A percentile compares a stretch with the other conserved stretches of the same genome.
Conservation (phyloP, 768 basidiomycete species). For the Termitomyces sp. region DNA sequence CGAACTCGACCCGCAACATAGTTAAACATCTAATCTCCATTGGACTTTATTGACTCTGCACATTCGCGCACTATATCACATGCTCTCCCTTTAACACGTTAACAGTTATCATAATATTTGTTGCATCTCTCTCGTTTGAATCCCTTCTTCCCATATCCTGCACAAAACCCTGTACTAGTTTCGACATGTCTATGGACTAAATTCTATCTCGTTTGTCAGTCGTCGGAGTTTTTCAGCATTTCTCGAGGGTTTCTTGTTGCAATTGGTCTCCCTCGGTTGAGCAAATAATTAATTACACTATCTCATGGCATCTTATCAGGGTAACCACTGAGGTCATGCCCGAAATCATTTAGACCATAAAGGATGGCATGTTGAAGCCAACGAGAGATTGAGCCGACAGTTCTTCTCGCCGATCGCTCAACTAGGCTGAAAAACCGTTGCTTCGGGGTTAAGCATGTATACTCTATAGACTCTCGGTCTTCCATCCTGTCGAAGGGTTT, state of each 20-base stretch:
- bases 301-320: neutral
- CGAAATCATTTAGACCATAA: neutral
- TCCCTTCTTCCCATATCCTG: neutral
- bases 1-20: constrained; percentile 50
- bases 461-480: neutral
- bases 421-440: no score
- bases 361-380: neutral
- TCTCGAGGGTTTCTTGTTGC: neutral
- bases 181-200: constrained; percentile 13
- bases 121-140: constrained; percentile 5
- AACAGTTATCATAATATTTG: constrained; percentile 13
- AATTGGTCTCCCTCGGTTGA: neutral
- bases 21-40: constrained; percentile 25
- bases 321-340: neutral
- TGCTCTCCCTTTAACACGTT: constrained; percentile 12
- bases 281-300: neutral
- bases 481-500: no score
- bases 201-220: neutral
- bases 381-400: neutral
- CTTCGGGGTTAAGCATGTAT: neutral
- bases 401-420: neutral
- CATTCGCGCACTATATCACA: constrained; percentile 12
- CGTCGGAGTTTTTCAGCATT: neutral
- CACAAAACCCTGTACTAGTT: constrained; percentile 15
- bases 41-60: constrained; percentile 4